Conservation (phyloP, 305 asterid genomes). For the Fraxinus ornus region DNA sequence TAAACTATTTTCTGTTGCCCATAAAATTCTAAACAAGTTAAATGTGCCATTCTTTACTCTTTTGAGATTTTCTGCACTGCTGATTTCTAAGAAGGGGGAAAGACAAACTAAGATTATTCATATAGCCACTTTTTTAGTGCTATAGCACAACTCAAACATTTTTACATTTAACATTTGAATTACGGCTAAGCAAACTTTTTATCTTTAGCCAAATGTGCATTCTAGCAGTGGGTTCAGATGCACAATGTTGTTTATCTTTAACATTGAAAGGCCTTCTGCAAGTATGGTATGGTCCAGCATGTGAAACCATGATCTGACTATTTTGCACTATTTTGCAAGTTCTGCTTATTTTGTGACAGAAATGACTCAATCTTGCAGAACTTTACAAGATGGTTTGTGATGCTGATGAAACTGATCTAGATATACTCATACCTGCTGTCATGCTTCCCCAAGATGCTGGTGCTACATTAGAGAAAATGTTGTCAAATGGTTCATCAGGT, state of each 20-base stretch:
- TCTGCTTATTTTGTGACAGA: constrained; percentile 7
- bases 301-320: neutral
- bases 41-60: constrained; percentile 1
- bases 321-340: neutral
- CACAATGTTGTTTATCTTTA: neutral
- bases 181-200: constrained; percentile 6
- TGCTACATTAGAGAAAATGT: constrained; percentile 58
- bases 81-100: neutral
- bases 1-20: neutral
- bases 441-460: constrained; percentile 96
- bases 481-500: constrained; percentile 81
- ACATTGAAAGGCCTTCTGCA: neutral
- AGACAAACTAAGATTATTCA: neutral
- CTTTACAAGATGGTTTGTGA: constrained; percentile 98
- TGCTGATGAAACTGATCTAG: constrained; percentile 83
- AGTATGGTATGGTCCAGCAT: neutral
- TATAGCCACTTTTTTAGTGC: neutral
- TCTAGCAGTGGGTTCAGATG: constrained; percentile 6
- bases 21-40: neutral
- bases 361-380: constrained; percentile 46
- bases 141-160: neutral
- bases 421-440: constrained; percentile 76
- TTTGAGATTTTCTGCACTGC: neutral
- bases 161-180: neutral
- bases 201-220: neutral